Conservation (phyloP, 192 early-diverging fungal species). For the Paraglomus occultum region DNA sequence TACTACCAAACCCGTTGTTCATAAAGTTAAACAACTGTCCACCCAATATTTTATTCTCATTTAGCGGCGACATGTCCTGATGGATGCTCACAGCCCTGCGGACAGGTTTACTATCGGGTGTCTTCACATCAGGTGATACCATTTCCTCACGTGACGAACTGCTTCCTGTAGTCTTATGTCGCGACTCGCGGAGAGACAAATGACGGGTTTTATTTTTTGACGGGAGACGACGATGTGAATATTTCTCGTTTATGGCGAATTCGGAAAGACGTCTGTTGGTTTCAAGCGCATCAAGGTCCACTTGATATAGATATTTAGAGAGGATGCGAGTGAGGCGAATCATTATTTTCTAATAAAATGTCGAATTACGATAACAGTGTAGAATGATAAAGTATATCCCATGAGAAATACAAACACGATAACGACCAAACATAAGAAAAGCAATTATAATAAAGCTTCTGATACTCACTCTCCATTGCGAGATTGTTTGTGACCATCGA, state of each 20-base stretch:
- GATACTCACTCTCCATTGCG: conserved; percentile 65
- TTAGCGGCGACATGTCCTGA: conserved; percentile 19
- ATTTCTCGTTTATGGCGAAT: conserved; percentile 9
- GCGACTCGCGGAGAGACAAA: conserved; percentile 9
- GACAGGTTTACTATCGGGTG: not conserved
- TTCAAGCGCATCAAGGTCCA: conserved; percentile 56
- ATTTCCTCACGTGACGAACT: conserved; percentile 29
- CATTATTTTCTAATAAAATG: conserved; percentile 53
- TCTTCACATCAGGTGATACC: not conserved
- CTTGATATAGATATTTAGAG: conserved; percentile 53
- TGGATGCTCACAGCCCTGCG: conserved; percentile 31
- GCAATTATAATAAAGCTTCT: not conserved
- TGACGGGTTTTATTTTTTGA: conserved; percentile 27
- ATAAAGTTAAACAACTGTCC: conserved; percentile 22
- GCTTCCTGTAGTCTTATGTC: conserved; percentile 29
- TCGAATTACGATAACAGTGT: not conserved
- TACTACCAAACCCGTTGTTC: conserved; percentile 7
- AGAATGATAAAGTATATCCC: conserved; percentile 18
- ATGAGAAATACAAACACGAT: conserved; percentile 1
- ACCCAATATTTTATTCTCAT: conserved; percentile 12
- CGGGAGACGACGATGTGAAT: conserved; percentile 23
- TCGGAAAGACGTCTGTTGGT: conserved; percentile 19
- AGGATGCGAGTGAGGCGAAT: conserved; percentile 59
- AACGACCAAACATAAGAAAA: not conserved
- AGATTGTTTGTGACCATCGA: conserved; percentile 56